phyloP scores from a whole-genome alignment of 2,329 filamentous ascomycete genomes.

The Ophiostoma perfectum region DNA sequence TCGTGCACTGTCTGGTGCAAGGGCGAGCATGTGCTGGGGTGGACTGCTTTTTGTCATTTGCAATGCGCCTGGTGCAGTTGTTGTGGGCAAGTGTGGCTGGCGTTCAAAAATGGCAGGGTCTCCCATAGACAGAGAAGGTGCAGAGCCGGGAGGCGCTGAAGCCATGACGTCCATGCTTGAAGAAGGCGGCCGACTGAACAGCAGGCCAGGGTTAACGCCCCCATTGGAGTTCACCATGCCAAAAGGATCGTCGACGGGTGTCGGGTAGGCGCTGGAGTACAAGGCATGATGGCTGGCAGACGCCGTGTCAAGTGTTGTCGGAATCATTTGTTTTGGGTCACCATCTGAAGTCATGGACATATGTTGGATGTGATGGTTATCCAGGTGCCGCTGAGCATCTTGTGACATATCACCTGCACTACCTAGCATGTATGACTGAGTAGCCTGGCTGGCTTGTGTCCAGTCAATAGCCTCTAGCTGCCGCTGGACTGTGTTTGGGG shows the following conservation, averaged over 20 bases:
- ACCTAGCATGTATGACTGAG: constrained; percentile 39
- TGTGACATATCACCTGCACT: constrained; percentile 35
- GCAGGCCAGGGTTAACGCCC: constrained; percentile 55
- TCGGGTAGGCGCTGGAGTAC: constrained; percentile 40
- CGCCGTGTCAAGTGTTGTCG: constrained; percentile 37
- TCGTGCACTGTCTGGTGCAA: constrained; percentile 32
- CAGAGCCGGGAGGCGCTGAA: constrained; percentile 22
- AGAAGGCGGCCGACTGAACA: constrained; percentile 50
- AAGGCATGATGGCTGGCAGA: constrained; percentile 36
- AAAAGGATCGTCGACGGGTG: constrained; percentile 48
- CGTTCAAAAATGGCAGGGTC: constrained; percentile 27
- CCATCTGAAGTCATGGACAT: constrained; percentile 38
- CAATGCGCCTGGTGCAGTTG: constrained; percentile 23
- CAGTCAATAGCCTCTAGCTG: constrained; percentile 52
- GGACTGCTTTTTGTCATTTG: constrained; percentile 30
- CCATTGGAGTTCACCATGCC: constrained; percentile 41
- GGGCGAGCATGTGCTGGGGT: constrained; percentile 27
- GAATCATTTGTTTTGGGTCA: constrained; percentile 45
- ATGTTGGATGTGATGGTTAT: constrained; percentile 19
- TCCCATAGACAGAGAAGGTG: constrained; percentile 13
- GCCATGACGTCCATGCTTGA: constrained; percentile 39
- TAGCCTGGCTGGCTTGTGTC: constrained; percentile 49
- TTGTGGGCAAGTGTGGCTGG: constrained; percentile 28
- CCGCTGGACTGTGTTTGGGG: constrained; percentile 41
- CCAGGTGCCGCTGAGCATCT: constrained; percentile 28